Base-by-base conservation (phyloP, 768 basidiomycete genomes). In the Leucocoprinus sp. region DNA sequence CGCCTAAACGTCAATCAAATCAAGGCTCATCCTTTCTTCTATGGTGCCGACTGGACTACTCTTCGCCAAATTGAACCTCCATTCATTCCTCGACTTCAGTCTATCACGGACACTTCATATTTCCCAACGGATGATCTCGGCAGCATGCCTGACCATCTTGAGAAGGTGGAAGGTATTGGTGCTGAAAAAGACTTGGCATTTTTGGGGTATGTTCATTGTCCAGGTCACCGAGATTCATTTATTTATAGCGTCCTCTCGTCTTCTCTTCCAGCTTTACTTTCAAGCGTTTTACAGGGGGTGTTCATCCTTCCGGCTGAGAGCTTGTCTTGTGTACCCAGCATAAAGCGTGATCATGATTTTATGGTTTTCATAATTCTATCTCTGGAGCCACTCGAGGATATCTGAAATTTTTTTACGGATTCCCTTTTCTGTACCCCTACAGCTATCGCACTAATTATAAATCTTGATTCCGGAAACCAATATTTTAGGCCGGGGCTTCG, bases 81-180 rank as follows among this genome's bases (percentile, higher is more conserved):
- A 1, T 97, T 97, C 62, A 88, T 99, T 11, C 95, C 95, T 2
- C 88, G 84, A 45, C 72, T 99, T 35, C 82, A 87, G 53, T 92
- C 88, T 22, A 86, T 87, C 56, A 93, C 90, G 18, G 93, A 96
- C 57, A 96, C 93, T 0, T 88, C 84, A 2, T 95, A 97, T 68
- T 97, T 97, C 84, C 93, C 93, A 2, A 92, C 87, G 3, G 93
- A 96, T 53, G 93, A 96, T 54, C 76, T 93, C 19, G 81, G 82
- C 29, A 78, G 85, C 54, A 75, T 78, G 39, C 68, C 78, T 4
- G 75, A 75, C 51, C 74, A 79, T 43, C 63, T 80, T 39, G 78
- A 80, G 49, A 63, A 62, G 50, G 78, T 78, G 28, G 78, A 82
- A 55, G 74, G 75, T 39, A 69, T 82, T 39, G 71, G 77, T 42